phyloP scores from a whole-genome alignment of 2,329 filamentous ascomycete species.

The Penicillium sp. region DNA sequence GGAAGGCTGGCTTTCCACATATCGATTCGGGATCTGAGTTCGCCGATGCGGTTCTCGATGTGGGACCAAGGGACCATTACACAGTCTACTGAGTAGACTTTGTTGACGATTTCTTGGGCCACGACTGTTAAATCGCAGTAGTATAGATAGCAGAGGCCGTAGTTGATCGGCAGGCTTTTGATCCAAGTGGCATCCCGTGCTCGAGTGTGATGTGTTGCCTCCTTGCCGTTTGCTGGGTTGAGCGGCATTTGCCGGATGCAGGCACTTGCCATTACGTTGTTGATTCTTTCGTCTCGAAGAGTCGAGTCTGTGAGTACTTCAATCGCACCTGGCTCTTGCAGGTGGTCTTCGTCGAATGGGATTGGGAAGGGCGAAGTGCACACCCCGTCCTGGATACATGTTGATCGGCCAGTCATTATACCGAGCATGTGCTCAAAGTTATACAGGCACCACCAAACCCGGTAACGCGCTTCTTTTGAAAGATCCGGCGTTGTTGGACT shows the following conservation, averaged over 20 bases:
- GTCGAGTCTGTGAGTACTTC: slow-evolving; percentile 32
- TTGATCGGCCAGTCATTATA: slow-evolving; percentile 46
- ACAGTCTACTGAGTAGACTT: slow-evolving; percentile 42
- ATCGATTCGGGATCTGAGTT: slow-evolving; percentile 39
- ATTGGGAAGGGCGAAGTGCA: slow-evolving; percentile 44
- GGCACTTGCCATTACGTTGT: slow-evolving; percentile 31
- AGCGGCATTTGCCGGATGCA: slow-evolving; percentile 32
- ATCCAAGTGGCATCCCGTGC: slow-evolving; percentile 34
- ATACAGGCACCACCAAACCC: slow-evolving; percentile 47
- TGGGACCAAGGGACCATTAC: slow-evolving; percentile 40
- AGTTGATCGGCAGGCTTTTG: slow-evolving; percentile 34
- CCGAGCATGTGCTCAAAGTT: slow-evolving; percentile 45
- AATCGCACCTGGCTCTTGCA: slow-evolving; percentile 33
- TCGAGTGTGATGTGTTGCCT: slow-evolving; percentile 23
- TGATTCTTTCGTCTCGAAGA: slow-evolving; percentile 33
- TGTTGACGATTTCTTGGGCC: slow-evolving; percentile 42
- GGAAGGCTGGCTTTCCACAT: slow-evolving; percentile 40
- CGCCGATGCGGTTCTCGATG: slow-evolving; percentile 40
- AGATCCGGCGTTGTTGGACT: slow-evolving; percentile 36
- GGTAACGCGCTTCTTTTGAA: slow-evolving; percentile 46
- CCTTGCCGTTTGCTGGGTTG: slow-evolving; percentile 30
- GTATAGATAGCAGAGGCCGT: slow-evolving; percentile 39
- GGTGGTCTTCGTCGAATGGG: slow-evolving; percentile 41
- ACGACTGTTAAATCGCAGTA: slow-evolving; percentile 41
- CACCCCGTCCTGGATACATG: slow-evolving; percentile 42